Evolutionary conservation across 257 asterid genomes (phyloP).

Genomic region (Galeopsis tetrahit): DNA sequence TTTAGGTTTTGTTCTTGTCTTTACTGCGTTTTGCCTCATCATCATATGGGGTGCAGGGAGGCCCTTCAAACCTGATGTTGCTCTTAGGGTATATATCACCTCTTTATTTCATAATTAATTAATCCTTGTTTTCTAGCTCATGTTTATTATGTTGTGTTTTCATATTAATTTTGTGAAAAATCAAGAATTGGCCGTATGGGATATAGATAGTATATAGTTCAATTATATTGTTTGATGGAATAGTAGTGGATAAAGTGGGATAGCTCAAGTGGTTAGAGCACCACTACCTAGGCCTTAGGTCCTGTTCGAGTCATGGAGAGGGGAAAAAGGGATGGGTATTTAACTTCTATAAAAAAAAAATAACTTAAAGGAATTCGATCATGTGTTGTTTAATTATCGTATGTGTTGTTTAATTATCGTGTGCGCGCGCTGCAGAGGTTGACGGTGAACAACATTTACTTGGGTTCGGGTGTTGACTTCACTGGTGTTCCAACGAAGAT

Average conservation of each 20-base stretch:
- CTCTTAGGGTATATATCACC: conserved; percentile 76
- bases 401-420: background rate
- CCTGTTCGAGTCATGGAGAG: too few species aligned
- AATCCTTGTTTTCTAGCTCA: background rate
- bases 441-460: conserved; percentile 62
- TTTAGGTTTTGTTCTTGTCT: conserved; percentile 66
- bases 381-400: too few species aligned
- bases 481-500: conserved; percentile 82
- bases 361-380: background rate
- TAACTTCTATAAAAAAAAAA: too few species aligned
- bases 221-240: background rate
- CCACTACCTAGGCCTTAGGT: too few species aligned
- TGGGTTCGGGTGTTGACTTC: conserved; percentile 78
- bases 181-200: conserved; percentile 26
- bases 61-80: conserved; percentile 64
- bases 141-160: background rate
- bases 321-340: too few species aligned
- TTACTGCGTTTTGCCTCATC: conserved; percentile 80
- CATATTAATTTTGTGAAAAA: background rate
- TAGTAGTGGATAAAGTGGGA: too few species aligned
- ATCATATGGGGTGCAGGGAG: conserved; percentile 95
- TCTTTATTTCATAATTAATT: too few species aligned
- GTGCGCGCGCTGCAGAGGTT: conserved; percentile 66
- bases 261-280: too few species aligned
- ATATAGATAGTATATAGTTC: background rate